phyloP scores from a whole-genome alignment of 192 early-diverging fungal species.

The Diversispora epigaea region DNA sequence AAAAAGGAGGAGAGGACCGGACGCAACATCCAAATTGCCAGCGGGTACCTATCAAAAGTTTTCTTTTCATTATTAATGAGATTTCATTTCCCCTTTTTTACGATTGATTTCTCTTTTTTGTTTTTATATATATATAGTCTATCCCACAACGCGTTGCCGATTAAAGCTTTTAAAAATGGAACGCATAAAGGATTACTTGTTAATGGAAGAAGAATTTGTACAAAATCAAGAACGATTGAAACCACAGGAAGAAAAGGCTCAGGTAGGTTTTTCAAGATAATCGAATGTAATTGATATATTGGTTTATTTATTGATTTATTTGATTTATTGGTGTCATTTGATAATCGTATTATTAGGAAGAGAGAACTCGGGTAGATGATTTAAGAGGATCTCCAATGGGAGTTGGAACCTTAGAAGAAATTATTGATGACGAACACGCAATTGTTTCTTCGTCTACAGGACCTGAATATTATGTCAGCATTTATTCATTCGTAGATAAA shows the following conservation, averaged over 20 bases:
- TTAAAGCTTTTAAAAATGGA: conserved; percentile 97
- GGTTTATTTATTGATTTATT: background rate
- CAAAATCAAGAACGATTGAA: conserved; percentile 97
- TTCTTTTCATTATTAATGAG: too few species aligned
- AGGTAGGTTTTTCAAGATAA: background rate
- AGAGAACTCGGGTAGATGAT: conserved; percentile 92
- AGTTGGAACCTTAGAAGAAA: conserved; percentile 95
- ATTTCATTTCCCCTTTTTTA: too few species aligned
- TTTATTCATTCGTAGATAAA: conserved; percentile 99
- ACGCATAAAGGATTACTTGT: conserved; percentile 96
- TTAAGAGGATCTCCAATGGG: conserved; percentile 96
- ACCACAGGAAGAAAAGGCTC: conserved; percentile 90
- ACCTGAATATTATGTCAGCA: conserved; percentile 95
- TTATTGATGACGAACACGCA: conserved; percentile 99
- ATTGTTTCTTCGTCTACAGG: conserved; percentile 92
- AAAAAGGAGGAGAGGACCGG: conserved; percentile 95
- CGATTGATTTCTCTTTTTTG: conserved; percentile 9
- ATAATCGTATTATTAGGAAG: conserved; percentile 60
- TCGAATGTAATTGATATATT: background rate
- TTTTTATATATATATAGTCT: too few species aligned
- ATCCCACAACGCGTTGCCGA: conserved; percentile 94
- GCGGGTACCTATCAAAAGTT: conserved; percentile 54
- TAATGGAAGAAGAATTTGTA: conserved; percentile 99
- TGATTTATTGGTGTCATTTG: background rate
- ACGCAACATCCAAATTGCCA: conserved; percentile 87